phyloP scores from a whole-genome alignment of 805 yeast species.

The Naumovozyma castellii region DNA sequence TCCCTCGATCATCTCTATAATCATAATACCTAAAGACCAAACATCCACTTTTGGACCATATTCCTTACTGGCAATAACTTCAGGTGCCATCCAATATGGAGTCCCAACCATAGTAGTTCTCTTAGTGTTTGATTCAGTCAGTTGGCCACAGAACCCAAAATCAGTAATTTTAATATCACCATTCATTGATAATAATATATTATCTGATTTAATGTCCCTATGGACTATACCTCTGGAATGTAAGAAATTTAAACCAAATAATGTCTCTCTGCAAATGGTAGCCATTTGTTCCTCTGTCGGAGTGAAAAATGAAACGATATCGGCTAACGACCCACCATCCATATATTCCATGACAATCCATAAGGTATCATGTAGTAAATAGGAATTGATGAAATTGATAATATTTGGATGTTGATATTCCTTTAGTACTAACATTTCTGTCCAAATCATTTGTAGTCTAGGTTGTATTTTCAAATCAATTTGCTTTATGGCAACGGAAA shows the following conservation, averaged over 20 bases:
- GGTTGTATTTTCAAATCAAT: constrained; percentile 94
- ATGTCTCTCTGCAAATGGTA: constrained; percentile 85
- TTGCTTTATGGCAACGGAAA: constrained; percentile 86
- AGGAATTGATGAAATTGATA: constrained; percentile 88
- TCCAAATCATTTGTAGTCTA: constrained; percentile 86
- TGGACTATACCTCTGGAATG: constrained; percentile 92
- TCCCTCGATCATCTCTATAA: constrained; percentile 97
- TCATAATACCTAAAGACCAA: constrained; percentile 97
- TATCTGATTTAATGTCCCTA: constrained; percentile 93
- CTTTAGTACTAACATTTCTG: constrained; percentile 93
- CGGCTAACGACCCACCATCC: constrained; percentile 97
- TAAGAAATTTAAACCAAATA: constrained; percentile 74
- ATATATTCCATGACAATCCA: constrained; percentile 99
- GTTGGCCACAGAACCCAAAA: constrained; percentile 93
- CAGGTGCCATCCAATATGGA: constrained; percentile 99
- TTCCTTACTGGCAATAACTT: constrained; percentile 87
- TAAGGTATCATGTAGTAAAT: constrained; percentile 61
- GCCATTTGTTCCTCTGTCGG: constrained; percentile 94
- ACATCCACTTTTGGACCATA: constrained; percentile 95
- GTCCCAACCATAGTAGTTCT: constrained; percentile 99
- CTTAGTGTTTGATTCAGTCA: constrained; percentile 69
- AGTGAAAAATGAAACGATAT: constrained; percentile 80
- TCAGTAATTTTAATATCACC: constrained; percentile 94
- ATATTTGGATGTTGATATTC: constrained; percentile 84
- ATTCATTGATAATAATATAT: constrained; percentile 67